Base-by-base conservation (phyloP, 2,329 filamentous ascomycete species). In the Fonsecaea pugnacius region DNA sequence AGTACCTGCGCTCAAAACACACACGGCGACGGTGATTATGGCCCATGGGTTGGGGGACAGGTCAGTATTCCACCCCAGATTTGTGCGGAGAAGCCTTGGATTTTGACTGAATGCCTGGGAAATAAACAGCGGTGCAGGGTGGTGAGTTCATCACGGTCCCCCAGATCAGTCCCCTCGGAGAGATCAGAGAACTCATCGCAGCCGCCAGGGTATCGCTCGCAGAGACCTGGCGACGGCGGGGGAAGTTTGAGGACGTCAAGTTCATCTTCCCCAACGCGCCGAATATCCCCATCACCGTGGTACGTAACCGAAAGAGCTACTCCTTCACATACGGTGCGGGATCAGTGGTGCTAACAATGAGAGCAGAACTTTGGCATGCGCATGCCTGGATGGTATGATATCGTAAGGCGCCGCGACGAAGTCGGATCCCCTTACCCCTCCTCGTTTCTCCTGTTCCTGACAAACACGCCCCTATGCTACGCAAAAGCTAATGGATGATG, bases 191-290 rank as follows among this genome's bases (percentile, higher is more conserved):
- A 46, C 57, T 56, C 43, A 56, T 35, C 6, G 10, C 7, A n/a
- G 14, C 18, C 27, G 27, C 27, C 56, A 83, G 87, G 87, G 85
- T 90, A 51, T 87, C 87, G 63, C 85, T 95, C 21, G 92, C 95
- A 35, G 89, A 96, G 81, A 92, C 94, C 78, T 97, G 90, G 89
- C 88, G 92, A 61, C 84, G 89, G 36, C 85, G 91, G 58, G 85
- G 87, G 76, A 89, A 89, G 73, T 91, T 98, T 69, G 87, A 92
- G 63, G 90, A 97, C 78, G 91, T 96, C 75, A 90, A 94, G 75
- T 98, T 98, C 77, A 87, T 99, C 74, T 89, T 99, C 77, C 95
- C 95, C 16, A 91, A 96, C 79, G 95, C 95, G 32, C 92, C 94
- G 4, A 79, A 78, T 40, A 95, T 96, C 60, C 92, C 92, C 35